These are phyloP conservation scores for Melampsora americana DNA, from an alignment of 1,284 basidiomycete species.

Conservation along the genomic window DNA sequence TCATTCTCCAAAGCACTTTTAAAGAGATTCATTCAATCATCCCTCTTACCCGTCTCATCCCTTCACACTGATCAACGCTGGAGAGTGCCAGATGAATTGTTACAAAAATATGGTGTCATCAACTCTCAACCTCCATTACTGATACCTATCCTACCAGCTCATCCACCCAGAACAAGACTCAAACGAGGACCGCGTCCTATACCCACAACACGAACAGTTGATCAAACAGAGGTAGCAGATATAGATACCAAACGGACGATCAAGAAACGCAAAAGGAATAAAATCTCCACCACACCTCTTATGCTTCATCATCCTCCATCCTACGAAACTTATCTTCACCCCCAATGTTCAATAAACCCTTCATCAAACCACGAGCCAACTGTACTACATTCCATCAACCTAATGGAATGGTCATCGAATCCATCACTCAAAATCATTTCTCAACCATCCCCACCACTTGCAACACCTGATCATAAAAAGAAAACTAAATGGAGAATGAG, in stretches of 20 bases:
- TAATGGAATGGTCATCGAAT: background rate
- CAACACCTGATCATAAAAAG: background rate
- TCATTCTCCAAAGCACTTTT: conserved; percentile 31
- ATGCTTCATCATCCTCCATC: too few species aligned
- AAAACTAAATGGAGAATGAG: background rate
- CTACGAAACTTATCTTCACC: too few species aligned
- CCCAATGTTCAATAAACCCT: too few species aligned
- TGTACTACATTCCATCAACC: background rate
- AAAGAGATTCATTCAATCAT: conserved; percentile 27
- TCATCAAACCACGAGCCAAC: too few species aligned
- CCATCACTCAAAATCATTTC: background rate
- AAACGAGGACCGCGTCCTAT: background rate
- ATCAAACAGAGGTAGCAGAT: too few species aligned
- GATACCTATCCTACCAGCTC: background rate
- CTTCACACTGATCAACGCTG: conserved; percentile 4
- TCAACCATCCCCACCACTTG: background rate
- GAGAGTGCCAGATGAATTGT: conserved; percentile 17
- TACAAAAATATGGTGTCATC: background rate
- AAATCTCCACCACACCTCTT: too few species aligned
- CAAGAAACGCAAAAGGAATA: too few species aligned
- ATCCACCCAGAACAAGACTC: background rate
- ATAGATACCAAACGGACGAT: too few species aligned
- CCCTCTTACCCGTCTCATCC: background rate
- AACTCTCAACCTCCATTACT: background rate
- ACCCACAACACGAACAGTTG: background rate